phyloP scores from a whole-genome alignment of 352 stramenopile genomes.

The Phytophthora colocasiae region DNA sequence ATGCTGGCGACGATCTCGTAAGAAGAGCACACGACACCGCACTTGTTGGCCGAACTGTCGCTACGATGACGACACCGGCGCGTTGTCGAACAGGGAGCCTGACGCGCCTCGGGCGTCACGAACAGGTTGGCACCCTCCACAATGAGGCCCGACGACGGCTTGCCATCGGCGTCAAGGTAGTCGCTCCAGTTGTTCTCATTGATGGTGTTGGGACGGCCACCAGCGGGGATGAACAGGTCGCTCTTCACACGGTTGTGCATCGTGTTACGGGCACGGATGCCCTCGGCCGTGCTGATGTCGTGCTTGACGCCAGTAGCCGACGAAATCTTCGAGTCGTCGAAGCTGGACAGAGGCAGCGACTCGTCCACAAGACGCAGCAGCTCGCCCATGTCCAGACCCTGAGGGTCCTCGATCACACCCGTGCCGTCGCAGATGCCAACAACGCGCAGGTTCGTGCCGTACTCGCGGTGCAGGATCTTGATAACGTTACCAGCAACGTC shows the following conservation, averaged over 20 bases:
- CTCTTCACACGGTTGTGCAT: slow-evolving; percentile 97
- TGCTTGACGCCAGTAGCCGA: slow-evolving; percentile 72
- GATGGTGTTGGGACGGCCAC: slow-evolving; percentile 85
- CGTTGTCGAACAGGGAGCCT: slow-evolving; percentile 95
- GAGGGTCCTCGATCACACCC: slow-evolving; percentile 95
- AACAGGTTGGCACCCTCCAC: slow-evolving; percentile 89
- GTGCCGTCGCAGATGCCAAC: slow-evolving; percentile 92
- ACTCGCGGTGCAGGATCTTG: slow-evolving; percentile 96
- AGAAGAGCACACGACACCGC: slow-evolving; percentile 84
- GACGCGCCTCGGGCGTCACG: slow-evolving; percentile 81
- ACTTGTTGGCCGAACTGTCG: slow-evolving; percentile 96
- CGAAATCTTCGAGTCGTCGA: slow-evolving; percentile 54
- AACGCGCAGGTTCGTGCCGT: slow-evolving; percentile 93
- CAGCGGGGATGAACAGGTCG: slow-evolving; percentile 86
- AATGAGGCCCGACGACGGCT: slow-evolving; percentile 85
- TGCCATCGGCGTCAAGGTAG: slow-evolving; percentile 72
- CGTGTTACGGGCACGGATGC: slow-evolving; percentile 95
- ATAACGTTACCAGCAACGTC: slow-evolving; percentile 98
- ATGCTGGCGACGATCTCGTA: slow-evolving; percentile 94
- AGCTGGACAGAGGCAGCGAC: slow-evolving; percentile 90
- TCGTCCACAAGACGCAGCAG: slow-evolving; percentile 94
- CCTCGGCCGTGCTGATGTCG: slow-evolving; percentile 75
- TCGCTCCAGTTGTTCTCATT: slow-evolving; percentile 90
- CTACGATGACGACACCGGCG: slow-evolving; percentile 97
- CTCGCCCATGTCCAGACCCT: slow-evolving; percentile 95